phyloP scores from a whole-genome alignment of 805 yeast species.

The Metschnikowia colocasiae region DNA sequence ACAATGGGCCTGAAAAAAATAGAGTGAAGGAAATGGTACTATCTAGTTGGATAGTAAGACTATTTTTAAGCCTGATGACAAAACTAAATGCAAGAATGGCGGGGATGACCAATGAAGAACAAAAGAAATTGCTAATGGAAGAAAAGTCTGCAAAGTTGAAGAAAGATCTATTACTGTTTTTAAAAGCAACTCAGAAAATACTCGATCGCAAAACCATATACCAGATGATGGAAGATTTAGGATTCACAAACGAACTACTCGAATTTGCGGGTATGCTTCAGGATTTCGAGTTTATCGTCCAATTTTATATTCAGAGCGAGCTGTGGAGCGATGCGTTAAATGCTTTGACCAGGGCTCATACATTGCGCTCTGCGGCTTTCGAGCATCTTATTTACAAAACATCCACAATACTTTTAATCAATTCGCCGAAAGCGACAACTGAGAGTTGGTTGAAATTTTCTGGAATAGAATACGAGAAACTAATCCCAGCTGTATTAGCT shows the following conservation, averaged over 20 bases:
- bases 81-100: background rate
- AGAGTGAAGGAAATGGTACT: slow-evolving; percentile 42
- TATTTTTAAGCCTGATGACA: slow-evolving; percentile 44
- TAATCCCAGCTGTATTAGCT: slow-evolving; percentile 72
- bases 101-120: background rate
- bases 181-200: slow-evolving; percentile 42
- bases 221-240: slow-evolving; percentile 65
- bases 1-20: slow-evolving; percentile 25
- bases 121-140: background rate
- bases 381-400: slow-evolving; percentile 53
- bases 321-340: slow-evolving; percentile 73
- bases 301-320: slow-evolving; percentile 63
- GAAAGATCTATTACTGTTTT: slow-evolving; percentile 36
- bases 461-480: slow-evolving; percentile 53
- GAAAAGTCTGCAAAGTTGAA: background rate
- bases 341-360: slow-evolving; percentile 48
- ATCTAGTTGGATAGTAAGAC: slow-evolving; percentile 64
- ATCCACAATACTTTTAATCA: slow-evolving; percentile 64
- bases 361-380: slow-evolving; percentile 30
- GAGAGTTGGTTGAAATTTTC: slow-evolving; percentile 70
- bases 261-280: slow-evolving; percentile 62
- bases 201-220: slow-evolving; percentile 69
- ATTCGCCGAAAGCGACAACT: slow-evolving; percentile 65
- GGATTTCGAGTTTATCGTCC: slow-evolving; percentile 66
- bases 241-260: slow-evolving; percentile 60